Conservation (phyloP, 257 asterid species). For the Verbascum thapsus region DNA sequence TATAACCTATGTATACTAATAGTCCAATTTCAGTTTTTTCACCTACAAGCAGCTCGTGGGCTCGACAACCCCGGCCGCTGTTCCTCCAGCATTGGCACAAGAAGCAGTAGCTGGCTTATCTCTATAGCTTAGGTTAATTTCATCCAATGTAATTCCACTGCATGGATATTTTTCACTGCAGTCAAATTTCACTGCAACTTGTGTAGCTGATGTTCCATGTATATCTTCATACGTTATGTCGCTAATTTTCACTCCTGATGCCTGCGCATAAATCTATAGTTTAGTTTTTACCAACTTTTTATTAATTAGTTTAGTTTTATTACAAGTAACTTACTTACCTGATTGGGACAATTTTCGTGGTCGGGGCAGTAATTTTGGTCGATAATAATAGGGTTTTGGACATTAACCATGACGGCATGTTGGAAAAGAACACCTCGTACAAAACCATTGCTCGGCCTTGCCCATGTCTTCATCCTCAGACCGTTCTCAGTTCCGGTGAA, state of each 20-base stretch:
- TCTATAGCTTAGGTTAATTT: slow-evolving; percentile 16
- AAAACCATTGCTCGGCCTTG: slow-evolving; percentile 59
- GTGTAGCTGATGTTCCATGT: slow-evolving; percentile 32
- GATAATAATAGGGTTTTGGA: slow-evolving; percentile 54
- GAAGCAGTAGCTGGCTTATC: slow-evolving; percentile 16
- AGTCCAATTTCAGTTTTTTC: too few species aligned
- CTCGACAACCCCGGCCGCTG: slow-evolving; percentile 14
- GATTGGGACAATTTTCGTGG: slow-evolving; percentile 39
- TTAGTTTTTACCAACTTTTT: too few species aligned
- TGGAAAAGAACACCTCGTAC: slow-evolving; percentile 49
- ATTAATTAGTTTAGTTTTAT: too few species aligned
- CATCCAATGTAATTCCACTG: slow-evolving; percentile 24
- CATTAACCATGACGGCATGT: slow-evolving; percentile 42
- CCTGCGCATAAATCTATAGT: too few species aligned
- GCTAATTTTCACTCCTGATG: slow-evolving; percentile 41
- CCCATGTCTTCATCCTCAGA: slow-evolving; percentile 66
- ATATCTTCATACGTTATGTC: slow-evolving; percentile 28
- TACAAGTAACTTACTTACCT: slow-evolving; percentile 41
- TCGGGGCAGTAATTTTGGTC: slow-evolving; percentile 67
- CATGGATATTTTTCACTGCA: slow-evolving; percentile 29
- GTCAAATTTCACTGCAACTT: slow-evolving; percentile 30
- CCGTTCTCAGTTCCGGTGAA: slow-evolving; percentile 63
- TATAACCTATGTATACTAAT: too few species aligned
- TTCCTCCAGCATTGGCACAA: slow-evolving; percentile 27
- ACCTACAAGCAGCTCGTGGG: slow-evolving; percentile 27